phyloP scores from a whole-genome alignment of 352 stramenopile genomes.

The Phytophthora niederhauseri region DNA sequence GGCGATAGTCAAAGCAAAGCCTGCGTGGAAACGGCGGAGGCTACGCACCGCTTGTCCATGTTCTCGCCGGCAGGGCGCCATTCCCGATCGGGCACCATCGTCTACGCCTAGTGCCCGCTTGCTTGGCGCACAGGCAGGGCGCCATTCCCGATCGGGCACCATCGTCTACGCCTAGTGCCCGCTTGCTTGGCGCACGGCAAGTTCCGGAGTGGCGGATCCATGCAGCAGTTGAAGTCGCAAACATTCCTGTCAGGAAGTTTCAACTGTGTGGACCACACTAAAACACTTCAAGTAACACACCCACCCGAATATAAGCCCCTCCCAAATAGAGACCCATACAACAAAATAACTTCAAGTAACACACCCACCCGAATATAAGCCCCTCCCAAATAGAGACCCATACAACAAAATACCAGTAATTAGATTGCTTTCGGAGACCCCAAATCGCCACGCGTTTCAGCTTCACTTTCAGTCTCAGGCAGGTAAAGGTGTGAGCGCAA shows the following conservation, averaged over 20 bases:
- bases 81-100: constrained; percentile 69
- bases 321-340: too few species aligned
- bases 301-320: too few species aligned
- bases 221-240: constrained; percentile 17
- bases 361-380: too few species aligned
- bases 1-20: not conserved
- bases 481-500: too few species aligned
- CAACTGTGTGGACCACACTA: constrained; percentile 4
- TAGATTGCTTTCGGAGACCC: too few species aligned
- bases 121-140: constrained; percentile 28
- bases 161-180: constrained; percentile 26
- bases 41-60: constrained; percentile 74
- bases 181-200: not conserved
- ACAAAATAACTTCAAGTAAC: too few species aligned
- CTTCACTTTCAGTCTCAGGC: too few species aligned
- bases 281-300: not conserved
- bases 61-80: constrained; percentile 68
- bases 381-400: too few species aligned
- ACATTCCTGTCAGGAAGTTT: constrained; percentile 6
- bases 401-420: too few species aligned
- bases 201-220: constrained; percentile 16
- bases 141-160: constrained; percentile 72
- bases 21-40: not conserved
- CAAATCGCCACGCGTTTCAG: too few species aligned
- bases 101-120: not conserved